Evolutionary conservation across 345 rosid genomes (phyloP).

Genomic region (Euphorbia peplus): DNA sequence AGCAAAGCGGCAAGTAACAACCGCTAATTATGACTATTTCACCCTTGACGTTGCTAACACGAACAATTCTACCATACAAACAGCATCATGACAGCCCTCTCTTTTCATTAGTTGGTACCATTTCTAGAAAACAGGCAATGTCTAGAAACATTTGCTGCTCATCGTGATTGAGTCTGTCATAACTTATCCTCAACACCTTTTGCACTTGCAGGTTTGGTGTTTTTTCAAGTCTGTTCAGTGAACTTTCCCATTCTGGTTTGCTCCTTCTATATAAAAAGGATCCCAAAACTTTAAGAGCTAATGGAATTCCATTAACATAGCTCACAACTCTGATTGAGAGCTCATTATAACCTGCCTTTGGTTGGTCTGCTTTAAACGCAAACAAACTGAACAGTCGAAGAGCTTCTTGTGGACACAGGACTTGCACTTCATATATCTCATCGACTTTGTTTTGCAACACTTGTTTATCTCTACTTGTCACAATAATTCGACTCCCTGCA

Average conservation of each 20-base stretch:
- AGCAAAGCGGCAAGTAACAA: too few species aligned
- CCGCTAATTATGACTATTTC: too few species aligned
- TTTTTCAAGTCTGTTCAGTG: background rate
- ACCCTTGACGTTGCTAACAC: too few species aligned
- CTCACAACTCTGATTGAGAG: background rate
- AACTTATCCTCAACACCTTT: background rate
- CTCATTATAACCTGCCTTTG: background rate
- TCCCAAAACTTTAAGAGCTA: background rate
- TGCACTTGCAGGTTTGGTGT: background rate
- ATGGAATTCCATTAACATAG: background rate
- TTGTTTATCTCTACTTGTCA: slow-evolving; percentile 10
- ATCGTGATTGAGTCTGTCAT: background rate
- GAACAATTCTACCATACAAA: background rate
- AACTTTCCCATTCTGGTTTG: background rate
- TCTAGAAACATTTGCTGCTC: background rate
- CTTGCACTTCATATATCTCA: background rate
- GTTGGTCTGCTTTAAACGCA: background rate
- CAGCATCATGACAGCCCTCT: too few species aligned
- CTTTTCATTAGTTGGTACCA: background rate
- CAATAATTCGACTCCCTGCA: slow-evolving; percentile 4
- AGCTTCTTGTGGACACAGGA: background rate
- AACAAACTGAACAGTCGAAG: background rate
- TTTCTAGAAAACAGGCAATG: background rate
- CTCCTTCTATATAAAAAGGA: background rate
- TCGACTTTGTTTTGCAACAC: slow-evolving; percentile 3